phyloP scores from a whole-genome alignment of 228 moss, liverwort and hornwort species.

The Sphagnum magellanicum region DNA sequence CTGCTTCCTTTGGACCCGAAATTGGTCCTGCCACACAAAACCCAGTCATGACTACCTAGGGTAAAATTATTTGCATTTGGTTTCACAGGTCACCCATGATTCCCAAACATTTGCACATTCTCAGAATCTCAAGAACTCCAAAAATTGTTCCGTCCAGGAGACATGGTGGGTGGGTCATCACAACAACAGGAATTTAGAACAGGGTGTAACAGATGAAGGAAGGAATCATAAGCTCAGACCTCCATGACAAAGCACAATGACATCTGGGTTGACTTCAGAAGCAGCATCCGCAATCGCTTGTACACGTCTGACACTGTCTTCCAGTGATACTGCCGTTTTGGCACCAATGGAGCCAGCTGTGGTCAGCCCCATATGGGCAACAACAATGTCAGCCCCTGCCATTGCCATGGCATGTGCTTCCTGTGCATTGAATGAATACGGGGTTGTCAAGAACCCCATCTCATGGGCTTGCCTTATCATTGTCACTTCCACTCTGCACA shows the following conservation, averaged over 20 bases:
- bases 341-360: slow-evolving; percentile 91
- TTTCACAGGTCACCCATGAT: background rate
- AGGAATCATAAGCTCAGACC: slow-evolving; percentile 25
- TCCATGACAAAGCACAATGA: slow-evolving; percentile 87
- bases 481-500: slow-evolving; percentile 81
- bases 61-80: slow-evolving; percentile 1
- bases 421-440: slow-evolving; percentile 76
- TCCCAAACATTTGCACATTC: background rate
- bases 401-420: slow-evolving; percentile 90
- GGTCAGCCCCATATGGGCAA: slow-evolving; percentile 98
- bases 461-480: slow-evolving; percentile 87
- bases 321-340: slow-evolving; percentile 66
- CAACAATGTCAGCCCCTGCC: slow-evolving; percentile 91
- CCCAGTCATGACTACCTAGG: no score
- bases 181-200: no score
- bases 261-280: slow-evolving; percentile 52
- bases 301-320: slow-evolving; percentile 73
- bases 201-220: background rate
- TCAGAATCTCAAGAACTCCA: no score
- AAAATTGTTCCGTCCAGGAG: background rate
- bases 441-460: slow-evolving; percentile 89
- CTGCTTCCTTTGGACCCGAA: slow-evolving; percentile 82
- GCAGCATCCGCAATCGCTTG: slow-evolving; percentile 90
- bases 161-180: background rate
- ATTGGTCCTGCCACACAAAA: slow-evolving; percentile 57